phyloP scores from a whole-genome alignment of 2,329 filamentous ascomycete genomes.

The Penicillium sp. region DNA sequence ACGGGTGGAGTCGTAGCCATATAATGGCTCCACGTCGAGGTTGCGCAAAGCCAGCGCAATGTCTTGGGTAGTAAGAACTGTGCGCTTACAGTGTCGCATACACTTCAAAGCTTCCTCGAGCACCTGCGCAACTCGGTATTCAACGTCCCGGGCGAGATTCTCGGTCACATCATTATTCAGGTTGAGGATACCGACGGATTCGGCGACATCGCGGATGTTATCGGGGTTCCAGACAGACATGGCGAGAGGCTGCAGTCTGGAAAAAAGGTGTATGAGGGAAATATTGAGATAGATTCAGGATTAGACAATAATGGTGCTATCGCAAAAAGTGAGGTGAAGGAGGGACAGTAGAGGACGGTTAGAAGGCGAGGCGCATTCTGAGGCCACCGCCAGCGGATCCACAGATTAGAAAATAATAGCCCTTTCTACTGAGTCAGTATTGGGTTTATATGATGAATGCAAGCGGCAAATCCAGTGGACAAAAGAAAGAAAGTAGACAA shows the following conservation, averaged over 20 bases:
- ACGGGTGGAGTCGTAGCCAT: slow-evolving; percentile 90
- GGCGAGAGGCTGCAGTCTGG: slow-evolving; percentile 8
- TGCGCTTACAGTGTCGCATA: slow-evolving; percentile 88
- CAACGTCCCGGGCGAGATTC: slow-evolving; percentile 86
- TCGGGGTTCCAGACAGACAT: slow-evolving; percentile 90
- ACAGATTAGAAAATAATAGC: not conserved
- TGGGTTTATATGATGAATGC: not conserved
- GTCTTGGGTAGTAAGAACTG: slow-evolving; percentile 83
- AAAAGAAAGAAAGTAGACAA: not conserved
- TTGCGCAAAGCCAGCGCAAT: slow-evolving; percentile 80
- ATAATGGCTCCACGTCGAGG: slow-evolving; percentile 89
- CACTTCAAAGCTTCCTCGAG: slow-evolving; percentile 92
- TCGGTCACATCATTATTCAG: slow-evolving; percentile 84
- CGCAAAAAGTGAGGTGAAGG: not conserved
- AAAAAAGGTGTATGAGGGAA: slow-evolving; percentile 1
- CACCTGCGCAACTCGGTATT: slow-evolving; percentile 91
- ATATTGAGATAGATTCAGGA: not conserved
- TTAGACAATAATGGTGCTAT: not conserved
- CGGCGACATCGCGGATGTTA: slow-evolving; percentile 91
- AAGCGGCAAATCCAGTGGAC: not conserved
- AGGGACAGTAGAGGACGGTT: not conserved
- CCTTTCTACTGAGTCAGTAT: not conserved
- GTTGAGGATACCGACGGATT: slow-evolving; percentile 83
- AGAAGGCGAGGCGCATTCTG: slow-evolving; percentile 16
- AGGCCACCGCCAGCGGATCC: slow-evolving; percentile 8